These are phyloP conservation scores for Colletotrichum liriopes DNA, from an alignment of 2,329 filamentous ascomycete species.

Conservation along the genomic window DNA sequence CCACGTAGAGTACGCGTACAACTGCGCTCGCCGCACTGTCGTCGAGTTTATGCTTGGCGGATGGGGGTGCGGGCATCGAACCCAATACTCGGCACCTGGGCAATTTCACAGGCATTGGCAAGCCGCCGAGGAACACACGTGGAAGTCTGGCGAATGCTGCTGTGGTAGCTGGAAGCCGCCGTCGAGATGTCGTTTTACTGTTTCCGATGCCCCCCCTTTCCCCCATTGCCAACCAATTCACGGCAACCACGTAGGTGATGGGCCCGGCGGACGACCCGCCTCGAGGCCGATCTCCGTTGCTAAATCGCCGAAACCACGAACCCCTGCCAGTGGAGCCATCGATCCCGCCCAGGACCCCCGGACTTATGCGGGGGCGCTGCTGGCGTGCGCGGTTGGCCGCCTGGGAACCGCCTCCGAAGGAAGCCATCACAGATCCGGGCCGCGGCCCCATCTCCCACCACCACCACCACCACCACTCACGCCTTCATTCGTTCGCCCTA, in stretches of 20 bases:
- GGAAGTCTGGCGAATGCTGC: neutral
- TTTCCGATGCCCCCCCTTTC: neutral
- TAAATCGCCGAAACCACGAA: neutral
- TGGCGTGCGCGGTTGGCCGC: neutral
- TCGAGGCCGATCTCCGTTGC: slow-evolving; percentile 1
- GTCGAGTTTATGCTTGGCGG: neutral
- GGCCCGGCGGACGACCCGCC: neutral
- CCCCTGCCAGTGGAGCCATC: neutral
- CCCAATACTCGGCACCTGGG: neutral
- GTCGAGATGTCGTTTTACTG: neutral
- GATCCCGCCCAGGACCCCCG: slow-evolving; percentile 8
- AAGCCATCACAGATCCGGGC: slow-evolving; percentile 1
- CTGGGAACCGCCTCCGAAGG: neutral
- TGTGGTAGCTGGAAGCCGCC: neutral
- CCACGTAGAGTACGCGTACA: neutral
- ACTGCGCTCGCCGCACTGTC: neutral
- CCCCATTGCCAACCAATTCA: neutral
- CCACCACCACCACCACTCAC: neutral
- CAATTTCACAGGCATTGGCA: neutral
- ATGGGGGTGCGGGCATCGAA: neutral
- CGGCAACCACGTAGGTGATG: neutral
- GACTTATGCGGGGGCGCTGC: neutral
- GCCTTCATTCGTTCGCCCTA: neutral
- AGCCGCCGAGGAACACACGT: neutral
- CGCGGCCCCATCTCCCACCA: neutral